Conservation (phyloP, 225 moss, liverwort and hornwort genomes). For the Sphagnum tenellum region DNA sequence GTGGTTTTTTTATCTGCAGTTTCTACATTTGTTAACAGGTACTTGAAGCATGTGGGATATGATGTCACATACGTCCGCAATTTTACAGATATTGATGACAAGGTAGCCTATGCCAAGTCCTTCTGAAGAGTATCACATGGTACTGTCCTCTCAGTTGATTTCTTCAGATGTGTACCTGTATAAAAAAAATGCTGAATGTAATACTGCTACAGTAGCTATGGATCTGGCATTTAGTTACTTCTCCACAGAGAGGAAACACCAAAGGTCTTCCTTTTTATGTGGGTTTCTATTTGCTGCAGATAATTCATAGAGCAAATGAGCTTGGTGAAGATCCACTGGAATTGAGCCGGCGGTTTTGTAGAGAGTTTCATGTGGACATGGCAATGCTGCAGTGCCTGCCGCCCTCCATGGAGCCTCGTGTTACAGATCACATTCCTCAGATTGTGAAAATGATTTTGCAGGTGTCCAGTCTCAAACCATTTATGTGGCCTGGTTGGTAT, state of each 20-base stretch:
- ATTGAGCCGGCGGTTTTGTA: conserved; percentile 81
- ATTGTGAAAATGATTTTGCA: conserved; percentile 72
- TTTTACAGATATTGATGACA: conserved; percentile 97
- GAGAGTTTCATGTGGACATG: conserved; percentile 96
- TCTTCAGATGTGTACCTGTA: no score
- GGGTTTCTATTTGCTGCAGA: conserved; percentile 32
- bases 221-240: no score
- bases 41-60: conserved; percentile 68
- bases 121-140: no score
- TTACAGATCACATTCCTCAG: conserved; percentile 76
- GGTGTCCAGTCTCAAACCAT: conserved; percentile 23
- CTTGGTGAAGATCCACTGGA: conserved; percentile 70
- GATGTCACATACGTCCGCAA: conserved; percentile 92
- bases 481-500: neutral
- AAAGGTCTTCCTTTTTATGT: no score
- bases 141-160: no score
- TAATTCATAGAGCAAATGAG: conserved; percentile 84
- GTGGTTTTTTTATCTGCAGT: no score
- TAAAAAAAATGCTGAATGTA: no score
- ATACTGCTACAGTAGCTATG: no score
- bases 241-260: no score
- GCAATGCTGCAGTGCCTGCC: conserved; percentile 60
- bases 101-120: conserved; percentile 29
- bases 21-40: conserved; percentile 25
- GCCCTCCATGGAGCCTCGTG: conserved; percentile 85